Evolutionary conservation across 2,329 filamentous ascomycete genomes (phyloP).

Genomic region (Aspergillus sp.): DNA sequence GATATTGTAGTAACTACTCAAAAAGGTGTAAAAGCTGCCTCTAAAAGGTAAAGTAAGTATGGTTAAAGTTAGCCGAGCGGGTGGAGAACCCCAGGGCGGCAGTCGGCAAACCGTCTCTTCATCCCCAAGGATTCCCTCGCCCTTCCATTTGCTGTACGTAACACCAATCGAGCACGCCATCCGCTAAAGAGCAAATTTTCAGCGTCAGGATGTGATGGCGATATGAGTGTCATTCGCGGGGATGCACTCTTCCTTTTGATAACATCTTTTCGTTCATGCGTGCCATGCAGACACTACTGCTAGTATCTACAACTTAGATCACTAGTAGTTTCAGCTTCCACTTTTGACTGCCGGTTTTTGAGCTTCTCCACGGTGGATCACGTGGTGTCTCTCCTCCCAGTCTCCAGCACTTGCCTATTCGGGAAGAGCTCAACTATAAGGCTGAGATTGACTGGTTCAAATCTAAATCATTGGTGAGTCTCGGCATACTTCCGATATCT

Average conservation of each 20-base stretch:
- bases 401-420: not conserved
- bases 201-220: not conserved
- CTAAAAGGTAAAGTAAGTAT: too few relatives aligned
- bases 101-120: constrained; percentile 6
- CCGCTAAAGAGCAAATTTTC: constrained; percentile 13
- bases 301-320: not conserved
- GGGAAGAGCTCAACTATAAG: not conserved
- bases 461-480: not conserved
- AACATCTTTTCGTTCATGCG: not conserved
- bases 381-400: not conserved
- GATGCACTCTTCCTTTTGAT: not conserved
- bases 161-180: constrained; percentile 30
- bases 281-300: not conserved
- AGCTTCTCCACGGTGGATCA: not conserved
- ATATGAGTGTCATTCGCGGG: not conserved
- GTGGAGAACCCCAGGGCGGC: not conserved
- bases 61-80: not conserved
- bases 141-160: constrained; percentile 18
- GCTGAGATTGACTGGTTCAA: not conserved
- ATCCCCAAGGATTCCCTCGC: not conserved
- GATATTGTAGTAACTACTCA: too few relatives aligned
- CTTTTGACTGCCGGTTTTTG: not conserved
- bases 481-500: not conserved
- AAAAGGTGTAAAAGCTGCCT: too few relatives aligned
- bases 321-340: too few relatives aligned